Percentiles rank a stretch among this genome's conserved stretches.
Evolutionary conservation across 345 rosid species (phyloP).

Genomic region (Ceriops zippeliana): DNA sequence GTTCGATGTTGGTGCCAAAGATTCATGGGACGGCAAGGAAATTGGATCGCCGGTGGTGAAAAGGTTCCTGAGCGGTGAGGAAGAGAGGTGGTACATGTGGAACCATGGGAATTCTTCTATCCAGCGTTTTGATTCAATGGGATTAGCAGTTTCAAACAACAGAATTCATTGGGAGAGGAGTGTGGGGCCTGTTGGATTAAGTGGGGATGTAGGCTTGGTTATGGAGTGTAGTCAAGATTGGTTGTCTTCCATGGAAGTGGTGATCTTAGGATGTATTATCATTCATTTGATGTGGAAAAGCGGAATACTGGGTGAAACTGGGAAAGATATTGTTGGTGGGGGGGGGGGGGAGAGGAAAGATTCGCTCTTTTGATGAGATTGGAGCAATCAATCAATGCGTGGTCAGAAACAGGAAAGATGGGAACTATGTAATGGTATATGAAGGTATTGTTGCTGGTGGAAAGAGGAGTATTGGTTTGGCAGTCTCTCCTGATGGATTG

Average conservation of each 20-base stretch:
- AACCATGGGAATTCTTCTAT: conserved; percentile 55
- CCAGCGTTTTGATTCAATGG: conserved; percentile 46
- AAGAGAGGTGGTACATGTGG: conserved; percentile 94
- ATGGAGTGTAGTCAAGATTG: conserved; percentile 60
- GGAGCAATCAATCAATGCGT: conserved; percentile 60
- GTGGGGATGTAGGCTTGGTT: conserved; percentile 64
- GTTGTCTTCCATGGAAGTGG: conserved; percentile 61
- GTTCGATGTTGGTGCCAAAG: conserved; percentile 46
- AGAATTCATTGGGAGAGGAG: conserved; percentile 84
- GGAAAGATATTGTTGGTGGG: conserved; percentile 61
- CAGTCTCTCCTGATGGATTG: conserved; percentile 57
- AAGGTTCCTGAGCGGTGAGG: conserved; percentile 71
- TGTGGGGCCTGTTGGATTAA: conserved; percentile 36
- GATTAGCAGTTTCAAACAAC: conserved; percentile 72
- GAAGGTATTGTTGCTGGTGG: conserved; percentile 56
- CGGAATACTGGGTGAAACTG: conserved; percentile 57
- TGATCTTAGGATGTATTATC: conserved; percentile 81
- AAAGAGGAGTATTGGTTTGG: conserved; percentile 52
- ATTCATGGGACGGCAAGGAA: conserved; percentile 67
- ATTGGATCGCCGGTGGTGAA: conserved; percentile 85
- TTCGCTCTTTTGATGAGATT: conserved; percentile 46
- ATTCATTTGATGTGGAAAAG: conserved; percentile 55
- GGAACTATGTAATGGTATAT: conserved; percentile 65
- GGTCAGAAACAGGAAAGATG: conserved; percentile 51
- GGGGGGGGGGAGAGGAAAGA: conserved; percentile 29